phyloP scores from a whole-genome alignment of 2,329 filamentous ascomycete genomes.

The Monilinia fructicola region DNA sequence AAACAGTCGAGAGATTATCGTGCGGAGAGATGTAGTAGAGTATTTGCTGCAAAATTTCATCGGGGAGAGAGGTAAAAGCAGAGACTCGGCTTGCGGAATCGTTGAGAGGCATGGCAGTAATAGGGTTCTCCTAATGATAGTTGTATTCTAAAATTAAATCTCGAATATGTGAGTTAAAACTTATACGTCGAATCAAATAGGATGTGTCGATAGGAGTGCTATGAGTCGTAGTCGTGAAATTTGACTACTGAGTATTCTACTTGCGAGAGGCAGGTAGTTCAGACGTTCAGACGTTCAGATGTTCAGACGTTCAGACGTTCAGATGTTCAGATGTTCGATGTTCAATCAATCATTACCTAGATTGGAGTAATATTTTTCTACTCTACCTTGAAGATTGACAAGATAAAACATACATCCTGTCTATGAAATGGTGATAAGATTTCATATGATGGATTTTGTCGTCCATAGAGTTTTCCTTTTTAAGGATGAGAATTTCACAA shows the following conservation, averaged over 20 bases:
- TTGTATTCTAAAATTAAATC: neutral
- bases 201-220: neutral
- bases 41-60: conserved; percentile 82
- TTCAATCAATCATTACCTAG: too few relatives aligned
- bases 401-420: neutral
- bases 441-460: neutral
- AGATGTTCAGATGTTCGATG: too few relatives aligned
- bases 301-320: too few relatives aligned
- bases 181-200: neutral
- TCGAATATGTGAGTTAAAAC: neutral
- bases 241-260: neutral
- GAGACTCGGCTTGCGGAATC: neutral
- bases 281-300: neutral
- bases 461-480: neutral
- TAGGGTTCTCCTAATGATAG: neutral
- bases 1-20: conserved; percentile 50
- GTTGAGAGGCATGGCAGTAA: conserved; percentile 12
- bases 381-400: neutral
- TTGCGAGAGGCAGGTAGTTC: neutral
- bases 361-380: neutral
- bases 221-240: neutral
- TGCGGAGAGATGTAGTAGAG: conserved; percentile 61
- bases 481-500: neutral
- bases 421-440: neutral
- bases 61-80: conserved; percentile 50